A percentile compares a stretch with the other conserved stretches of the same genome.
These are phyloP conservation scores for Nannochloris sp. DNA, from an alignment of 139 green algal genomes.

Conservation along the genomic window DNA sequence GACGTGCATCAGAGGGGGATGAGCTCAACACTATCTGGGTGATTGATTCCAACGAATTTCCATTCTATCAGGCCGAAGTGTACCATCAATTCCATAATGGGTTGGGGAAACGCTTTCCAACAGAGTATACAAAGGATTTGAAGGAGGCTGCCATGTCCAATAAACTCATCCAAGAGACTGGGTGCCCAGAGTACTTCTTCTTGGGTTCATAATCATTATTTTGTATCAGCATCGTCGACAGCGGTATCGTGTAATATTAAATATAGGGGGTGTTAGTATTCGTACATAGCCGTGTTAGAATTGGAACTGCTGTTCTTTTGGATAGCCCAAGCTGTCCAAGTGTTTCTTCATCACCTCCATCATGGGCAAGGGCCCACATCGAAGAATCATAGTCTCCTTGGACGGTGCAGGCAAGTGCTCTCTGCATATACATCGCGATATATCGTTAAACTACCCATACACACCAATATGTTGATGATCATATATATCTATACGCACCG, in stretches of 20 bases:
- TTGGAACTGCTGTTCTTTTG: constrained; percentile 68
- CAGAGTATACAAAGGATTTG: constrained; percentile 46
- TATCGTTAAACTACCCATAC: neutral
- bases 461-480: neutral
- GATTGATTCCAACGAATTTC: constrained; percentile 56
- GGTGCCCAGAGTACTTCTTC: constrained; percentile 64
- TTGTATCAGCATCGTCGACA: too few relatives aligned
- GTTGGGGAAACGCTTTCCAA: constrained; percentile 25
- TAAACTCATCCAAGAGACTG: constrained; percentile 43
- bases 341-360: constrained; percentile 72
- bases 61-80: constrained; percentile 70
- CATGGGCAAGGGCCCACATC: constrained; percentile 84
- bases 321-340: constrained; percentile 67
- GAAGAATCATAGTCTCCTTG: constrained; percentile 48
- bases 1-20: constrained; percentile 38
- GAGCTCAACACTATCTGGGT: constrained; percentile 44
- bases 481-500: neutral
- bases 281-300: constrained; percentile 46
- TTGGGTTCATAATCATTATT: constrained; percentile 5
- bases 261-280: too few relatives aligned
- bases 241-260: too few relatives aligned
- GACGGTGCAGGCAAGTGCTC: constrained; percentile 43
- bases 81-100: constrained; percentile 86
- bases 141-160: constrained; percentile 18
- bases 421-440: neutral